These are phyloP conservation scores for Helenozyma baotianmanensis DNA, from an alignment of 805 yeast genomes.

Conservation along the genomic window DNA sequence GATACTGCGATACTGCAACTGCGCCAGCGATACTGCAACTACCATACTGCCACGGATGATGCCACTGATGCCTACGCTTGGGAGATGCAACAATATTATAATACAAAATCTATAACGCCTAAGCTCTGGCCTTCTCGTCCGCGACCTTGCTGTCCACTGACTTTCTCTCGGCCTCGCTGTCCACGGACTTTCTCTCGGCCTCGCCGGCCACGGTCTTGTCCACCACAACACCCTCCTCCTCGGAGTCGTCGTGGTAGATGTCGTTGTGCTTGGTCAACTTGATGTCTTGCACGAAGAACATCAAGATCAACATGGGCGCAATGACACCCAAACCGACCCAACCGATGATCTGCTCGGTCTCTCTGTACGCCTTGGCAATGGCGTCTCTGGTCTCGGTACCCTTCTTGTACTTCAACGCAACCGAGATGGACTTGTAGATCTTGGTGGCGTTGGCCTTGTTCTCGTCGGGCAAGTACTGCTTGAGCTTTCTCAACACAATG, in stretches of 20 bases:
- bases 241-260: conserved; percentile 1
- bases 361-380: conserved; percentile 25
- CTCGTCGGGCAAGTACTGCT: conserved; percentile 17
- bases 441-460: conserved; percentile 10
- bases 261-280: conserved; percentile 19
- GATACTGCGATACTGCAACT: no score
- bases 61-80: no score
- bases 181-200: no score
- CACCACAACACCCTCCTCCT: not conserved
- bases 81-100: no score
- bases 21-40: no score
- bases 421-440: conserved; percentile 19
- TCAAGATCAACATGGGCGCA: conserved; percentile 21
- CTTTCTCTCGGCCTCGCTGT: no score
- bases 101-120: no score
- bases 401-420: conserved; percentile 18
- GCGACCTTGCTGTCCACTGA: no score
- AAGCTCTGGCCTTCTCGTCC: no score
- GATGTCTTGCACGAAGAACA: conserved; percentile 23
- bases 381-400: conserved; percentile 20
- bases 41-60: no score
- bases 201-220: no score
- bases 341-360: conserved; percentile 25
- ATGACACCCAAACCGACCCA: conserved; percentile 23
- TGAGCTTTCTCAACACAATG: conserved; percentile 14